Evolutionary conservation across 2,329 filamentous ascomycete species (phyloP).

Genomic region (Gliomastix tumulicola): DNA sequence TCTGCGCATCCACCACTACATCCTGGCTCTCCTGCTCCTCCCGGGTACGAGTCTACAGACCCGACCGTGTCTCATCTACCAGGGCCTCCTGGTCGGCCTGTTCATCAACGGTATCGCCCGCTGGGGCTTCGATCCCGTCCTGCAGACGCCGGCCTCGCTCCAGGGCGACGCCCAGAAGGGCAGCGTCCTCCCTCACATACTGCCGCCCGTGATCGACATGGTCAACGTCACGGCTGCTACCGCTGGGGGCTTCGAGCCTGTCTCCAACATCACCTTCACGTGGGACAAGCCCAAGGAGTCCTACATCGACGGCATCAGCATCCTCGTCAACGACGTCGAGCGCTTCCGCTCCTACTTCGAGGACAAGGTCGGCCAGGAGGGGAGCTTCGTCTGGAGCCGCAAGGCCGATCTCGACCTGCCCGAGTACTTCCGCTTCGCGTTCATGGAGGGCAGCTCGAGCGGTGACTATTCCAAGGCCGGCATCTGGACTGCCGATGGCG

Average conservation of each 20-base stretch:
- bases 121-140: conserved; percentile 86
- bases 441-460: conserved; percentile 55
- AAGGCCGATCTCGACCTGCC: conserved; percentile 36
- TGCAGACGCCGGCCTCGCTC: conserved; percentile 73
- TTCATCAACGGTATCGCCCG: conserved; percentile 92
- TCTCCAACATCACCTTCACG: conserved; percentile 60
- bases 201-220: conserved; percentile 37
- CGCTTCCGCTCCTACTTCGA: conserved; percentile 66
- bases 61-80: conserved; percentile 75
- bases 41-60: conserved; percentile 88
- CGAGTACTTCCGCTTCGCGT: conserved; percentile 75
- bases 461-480: conserved; percentile 74
- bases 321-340: conserved; percentile 83
- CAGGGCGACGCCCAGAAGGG: conserved; percentile 60
- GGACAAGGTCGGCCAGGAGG: conserved; percentile 35
- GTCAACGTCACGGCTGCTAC: conserved; percentile 17
- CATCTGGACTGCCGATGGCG: conserved; percentile 55
- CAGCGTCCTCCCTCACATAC: conserved; percentile 51
- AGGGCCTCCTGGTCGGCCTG: conserved; percentile 81
- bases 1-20: conserved; percentile 91
- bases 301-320: conserved; percentile 66
- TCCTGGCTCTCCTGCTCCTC: conserved; percentile 77
- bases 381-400: conserved; percentile 52
- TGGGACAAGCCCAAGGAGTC: conserved; percentile 38
- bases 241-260: conserved; percentile 13